A percentile compares a stretch with the other conserved stretches of the same genome.
Evolutionary conservation across 2,329 filamentous ascomycete species (phyloP).

Genomic region (Apiospora kogelbergensis): DNA sequence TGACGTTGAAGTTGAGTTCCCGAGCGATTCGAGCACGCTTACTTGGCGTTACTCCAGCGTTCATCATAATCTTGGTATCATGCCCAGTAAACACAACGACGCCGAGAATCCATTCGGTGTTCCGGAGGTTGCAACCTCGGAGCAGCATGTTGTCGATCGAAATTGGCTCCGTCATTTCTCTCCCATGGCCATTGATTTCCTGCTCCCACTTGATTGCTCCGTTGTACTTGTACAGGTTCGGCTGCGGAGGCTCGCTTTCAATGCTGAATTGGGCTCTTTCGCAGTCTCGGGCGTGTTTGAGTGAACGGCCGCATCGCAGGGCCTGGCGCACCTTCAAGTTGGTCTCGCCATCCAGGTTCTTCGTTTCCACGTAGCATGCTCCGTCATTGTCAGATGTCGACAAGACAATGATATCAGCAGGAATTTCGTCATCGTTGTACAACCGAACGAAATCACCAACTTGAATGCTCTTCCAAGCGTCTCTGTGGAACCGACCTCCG

Average conservation of each 20-base stretch:
- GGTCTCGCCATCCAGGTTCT: slow-evolving; percentile 96
- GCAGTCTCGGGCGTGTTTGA: slow-evolving; percentile 90
- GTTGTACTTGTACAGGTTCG: slow-evolving; percentile 94
- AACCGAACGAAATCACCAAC: slow-evolving; percentile 96
- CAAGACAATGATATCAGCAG: slow-evolving; percentile 88
- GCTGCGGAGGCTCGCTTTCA: slow-evolving; percentile 87
- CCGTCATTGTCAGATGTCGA: slow-evolving; percentile 93
- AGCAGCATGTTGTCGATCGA: slow-evolving; percentile 94
- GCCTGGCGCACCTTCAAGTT: slow-evolving; percentile 95
- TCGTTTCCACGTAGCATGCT: slow-evolving; percentile 96
- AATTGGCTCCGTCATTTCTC: slow-evolving; percentile 87
- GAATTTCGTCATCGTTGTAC: slow-evolving; percentile 94
- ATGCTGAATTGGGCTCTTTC: slow-evolving; percentile 85
- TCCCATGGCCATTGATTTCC: slow-evolving; percentile 59
- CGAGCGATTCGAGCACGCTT: slow-evolving; percentile 90
- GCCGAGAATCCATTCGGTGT: slow-evolving; percentile 94
- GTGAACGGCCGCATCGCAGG: slow-evolving; percentile 76
- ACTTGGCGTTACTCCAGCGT: slow-evolving; percentile 90
- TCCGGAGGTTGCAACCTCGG: slow-evolving; percentile 88
- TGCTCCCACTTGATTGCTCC: slow-evolving; percentile 88
- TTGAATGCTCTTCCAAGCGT: slow-evolving; percentile 92
- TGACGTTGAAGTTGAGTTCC: slow-evolving; percentile 94
- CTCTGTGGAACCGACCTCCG: slow-evolving; percentile 83
- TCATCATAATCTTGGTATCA: slow-evolving; percentile 99
- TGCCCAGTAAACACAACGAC: slow-evolving; percentile 92